A percentile compares a stretch with the other conserved stretches of the same genome.
These are phyloP conservation scores for Candolleomyces aberdarensis DNA, from an alignment of 768 basidiomycete species.

Conservation along the genomic window DNA sequence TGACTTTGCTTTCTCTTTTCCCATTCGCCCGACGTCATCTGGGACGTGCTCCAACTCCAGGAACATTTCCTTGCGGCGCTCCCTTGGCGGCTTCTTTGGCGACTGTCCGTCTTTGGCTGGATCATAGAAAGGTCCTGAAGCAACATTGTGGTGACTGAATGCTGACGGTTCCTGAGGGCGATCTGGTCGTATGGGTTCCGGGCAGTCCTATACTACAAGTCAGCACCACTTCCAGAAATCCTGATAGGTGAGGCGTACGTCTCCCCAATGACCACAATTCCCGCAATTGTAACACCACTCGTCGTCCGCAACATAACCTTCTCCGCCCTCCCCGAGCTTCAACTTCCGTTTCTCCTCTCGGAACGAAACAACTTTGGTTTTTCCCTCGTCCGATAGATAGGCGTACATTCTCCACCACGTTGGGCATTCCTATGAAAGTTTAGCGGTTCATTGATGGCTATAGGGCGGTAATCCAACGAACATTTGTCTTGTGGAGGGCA, in stretches of 20 bases:
- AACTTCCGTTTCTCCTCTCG: conserved; percentile 51
- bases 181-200: conserved; percentile 39
- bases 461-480: conserved; percentile 26
- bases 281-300: conserved; percentile 87
- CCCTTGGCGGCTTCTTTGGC: conserved; percentile 18
- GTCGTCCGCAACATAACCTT: conserved; percentile 71
- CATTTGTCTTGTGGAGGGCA: conserved; percentile 58
- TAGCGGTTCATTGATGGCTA: not conserved
- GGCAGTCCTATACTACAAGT: conserved; percentile 52
- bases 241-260: conserved; percentile 46
- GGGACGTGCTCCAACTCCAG: conserved; percentile 48
- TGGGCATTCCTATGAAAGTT: conserved; percentile 67
- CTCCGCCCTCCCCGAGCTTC: conserved; percentile 65
- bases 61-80: conserved; percentile 31
- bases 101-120: conserved; percentile 27
- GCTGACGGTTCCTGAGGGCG: conserved; percentile 57
- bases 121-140: conserved; percentile 65
- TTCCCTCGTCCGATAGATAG: conserved; percentile 58
- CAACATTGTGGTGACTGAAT: conserved; percentile 60
- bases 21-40: conserved; percentile 63
- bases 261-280: conserved; percentile 69
- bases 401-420: conserved; percentile 80
- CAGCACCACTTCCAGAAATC: not conserved
- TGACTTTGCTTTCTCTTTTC: conserved; percentile 56
- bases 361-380: conserved; percentile 35